These are phyloP conservation scores for Elasticomyces elasticus DNA, from an alignment of 495 filamentous ascomycete species.

Conservation along the genomic window DNA sequence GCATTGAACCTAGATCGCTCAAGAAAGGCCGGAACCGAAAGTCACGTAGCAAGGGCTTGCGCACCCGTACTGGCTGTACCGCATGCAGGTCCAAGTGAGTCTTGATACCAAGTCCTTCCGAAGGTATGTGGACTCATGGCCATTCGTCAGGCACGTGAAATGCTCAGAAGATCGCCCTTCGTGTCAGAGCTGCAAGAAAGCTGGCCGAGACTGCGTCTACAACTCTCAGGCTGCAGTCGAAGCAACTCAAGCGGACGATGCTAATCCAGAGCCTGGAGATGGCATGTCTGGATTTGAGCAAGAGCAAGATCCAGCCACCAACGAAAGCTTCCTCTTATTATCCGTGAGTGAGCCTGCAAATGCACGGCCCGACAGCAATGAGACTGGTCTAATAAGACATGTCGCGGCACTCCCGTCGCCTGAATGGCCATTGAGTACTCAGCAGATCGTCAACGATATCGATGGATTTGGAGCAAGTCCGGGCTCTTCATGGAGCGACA, in stretches of 20 bases:
- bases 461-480: slow-evolving; percentile 1
- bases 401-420: background rate
- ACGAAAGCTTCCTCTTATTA: background rate
- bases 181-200: slow-evolving; percentile 1
- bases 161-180: background rate
- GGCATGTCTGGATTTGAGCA: background rate
- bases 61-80: slow-evolving; percentile 1
- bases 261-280: background rate
- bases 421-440: background rate
- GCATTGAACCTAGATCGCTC: background rate
- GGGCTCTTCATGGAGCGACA: slow-evolving; percentile 1
- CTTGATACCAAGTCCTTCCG: background rate
- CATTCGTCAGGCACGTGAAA: slow-evolving; percentile 1
- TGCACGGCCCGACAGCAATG: background rate
- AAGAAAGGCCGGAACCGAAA: background rate
- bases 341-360: background rate
- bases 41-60: slow-evolving; percentile 5
- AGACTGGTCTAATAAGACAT: background rate
- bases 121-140: background rate
- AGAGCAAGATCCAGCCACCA: background rate
- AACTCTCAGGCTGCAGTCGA: background rate
- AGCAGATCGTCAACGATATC: background rate
- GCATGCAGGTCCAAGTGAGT: background rate
- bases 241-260: background rate
- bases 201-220: background rate